phyloP scores from a whole-genome alignment of 306 rosid genomes.

The Ormosia semicastrata region DNA sequence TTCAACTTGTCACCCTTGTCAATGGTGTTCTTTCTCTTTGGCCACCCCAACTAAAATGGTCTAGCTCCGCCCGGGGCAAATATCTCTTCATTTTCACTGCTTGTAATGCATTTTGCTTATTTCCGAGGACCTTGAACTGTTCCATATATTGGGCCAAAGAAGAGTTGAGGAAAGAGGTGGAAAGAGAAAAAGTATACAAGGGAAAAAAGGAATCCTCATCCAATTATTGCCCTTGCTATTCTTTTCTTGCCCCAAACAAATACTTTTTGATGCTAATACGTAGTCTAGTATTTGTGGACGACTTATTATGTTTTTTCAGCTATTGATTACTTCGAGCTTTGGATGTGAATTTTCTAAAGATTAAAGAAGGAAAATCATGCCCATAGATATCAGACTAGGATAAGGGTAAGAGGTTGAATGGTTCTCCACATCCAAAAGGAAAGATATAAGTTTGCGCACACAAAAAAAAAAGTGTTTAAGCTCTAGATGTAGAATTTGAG shows the following conservation, averaged over 20 bases:
- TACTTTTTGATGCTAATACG: not conserved
- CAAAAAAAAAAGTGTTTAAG: too few species aligned
- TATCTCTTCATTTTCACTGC: constrained; percentile 2
- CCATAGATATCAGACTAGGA: not conserved
- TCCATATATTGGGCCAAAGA: not conserved
- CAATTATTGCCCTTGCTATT: not conserved
- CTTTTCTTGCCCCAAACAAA: not conserved
- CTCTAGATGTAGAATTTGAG: not conserved
- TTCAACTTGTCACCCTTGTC: too few species aligned
- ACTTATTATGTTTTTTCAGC: not conserved
- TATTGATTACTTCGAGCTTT: constrained; percentile 6
- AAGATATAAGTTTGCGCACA: too few species aligned
- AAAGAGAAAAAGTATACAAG: not conserved
- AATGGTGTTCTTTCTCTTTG: too few species aligned
- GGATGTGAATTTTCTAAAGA: not conserved
- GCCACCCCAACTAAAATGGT: too few species aligned
- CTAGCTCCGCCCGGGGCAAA: not conserved
- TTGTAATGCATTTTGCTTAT: constrained; percentile 12
- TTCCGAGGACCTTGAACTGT: not conserved
- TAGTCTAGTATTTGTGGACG: constrained; percentile 9
- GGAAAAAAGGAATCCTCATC: constrained; percentile 13
- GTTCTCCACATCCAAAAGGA: not conserved
- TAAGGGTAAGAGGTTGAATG: not conserved
- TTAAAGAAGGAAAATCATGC: constrained; percentile 3
- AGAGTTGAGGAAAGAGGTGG: not conserved